These are phyloP conservation scores for Nemophila menziesii DNA, from an alignment of 257 asterid species.

Conservation along the genomic window DNA sequence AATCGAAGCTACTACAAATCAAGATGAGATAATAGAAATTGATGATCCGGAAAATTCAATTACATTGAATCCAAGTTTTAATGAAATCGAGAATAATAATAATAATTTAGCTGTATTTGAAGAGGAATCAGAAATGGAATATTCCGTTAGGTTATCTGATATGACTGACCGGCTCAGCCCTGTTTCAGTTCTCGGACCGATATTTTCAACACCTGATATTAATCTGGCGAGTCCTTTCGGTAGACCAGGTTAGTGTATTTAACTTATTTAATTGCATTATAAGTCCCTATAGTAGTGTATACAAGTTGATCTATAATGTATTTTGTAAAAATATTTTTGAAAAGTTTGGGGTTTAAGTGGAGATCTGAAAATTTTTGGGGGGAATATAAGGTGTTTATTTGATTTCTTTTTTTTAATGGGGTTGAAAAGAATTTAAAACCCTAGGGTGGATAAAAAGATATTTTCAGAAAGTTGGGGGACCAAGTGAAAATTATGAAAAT, in stretches of 20 bases:
- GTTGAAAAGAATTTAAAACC: too few species aligned
- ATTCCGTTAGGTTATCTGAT: constrained; percentile 25
- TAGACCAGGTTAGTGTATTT: constrained; percentile 44
- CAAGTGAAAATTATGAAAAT: too few species aligned
- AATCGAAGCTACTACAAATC: constrained; percentile 11
- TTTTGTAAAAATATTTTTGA: not conserved
- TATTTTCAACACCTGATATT: constrained; percentile 59
- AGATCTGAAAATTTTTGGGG: too few species aligned
- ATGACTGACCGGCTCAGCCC: constrained; percentile 80
- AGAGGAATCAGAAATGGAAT: constrained; percentile 37
- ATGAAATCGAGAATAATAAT: constrained; percentile 23
- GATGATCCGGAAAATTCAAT: constrained; percentile 14
- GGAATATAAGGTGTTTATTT: too few species aligned
- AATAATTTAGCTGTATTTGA: constrained; percentile 19
- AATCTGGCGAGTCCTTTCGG: constrained; percentile 61
- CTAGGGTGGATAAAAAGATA: too few species aligned
- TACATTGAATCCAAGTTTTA: constrained; percentile 8
- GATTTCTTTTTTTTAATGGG: too few species aligned
- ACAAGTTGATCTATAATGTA: constrained; percentile 10
- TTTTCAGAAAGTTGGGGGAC: too few species aligned
- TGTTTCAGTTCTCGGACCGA: constrained; percentile 76
- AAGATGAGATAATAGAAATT: constrained; percentile 25
- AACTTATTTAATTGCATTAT: constrained; percentile 1
- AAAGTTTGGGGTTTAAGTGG: not conserved
- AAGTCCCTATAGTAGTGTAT: not conserved